phyloP scores from a whole-genome alignment of 441 rosid species.

The Erodium moschatum region DNA sequence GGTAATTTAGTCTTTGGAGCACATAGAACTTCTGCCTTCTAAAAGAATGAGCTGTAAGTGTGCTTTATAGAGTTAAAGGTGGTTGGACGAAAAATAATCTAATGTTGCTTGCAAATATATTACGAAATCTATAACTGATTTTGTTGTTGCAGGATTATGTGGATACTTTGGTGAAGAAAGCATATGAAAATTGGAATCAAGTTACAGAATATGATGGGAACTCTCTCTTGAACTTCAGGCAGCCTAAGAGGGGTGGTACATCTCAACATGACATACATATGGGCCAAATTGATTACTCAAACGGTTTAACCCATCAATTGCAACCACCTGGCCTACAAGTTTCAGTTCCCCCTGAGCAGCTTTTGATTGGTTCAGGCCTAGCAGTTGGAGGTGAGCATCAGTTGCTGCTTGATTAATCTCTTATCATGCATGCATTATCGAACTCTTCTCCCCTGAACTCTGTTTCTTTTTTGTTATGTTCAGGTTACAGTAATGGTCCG shows the following conservation, averaged over 20 bases:
- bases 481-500: slow-evolving; percentile 53
- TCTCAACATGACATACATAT: slow-evolving; percentile 43
- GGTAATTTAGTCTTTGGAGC: neutral
- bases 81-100: neutral
- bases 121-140: neutral
- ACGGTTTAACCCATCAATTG: slow-evolving; percentile 38
- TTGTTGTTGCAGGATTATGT: slow-evolving; percentile 60
- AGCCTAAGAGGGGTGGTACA: slow-evolving; percentile 39
- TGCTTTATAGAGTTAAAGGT: neutral
- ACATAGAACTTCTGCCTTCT: neutral
- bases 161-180: slow-evolving; percentile 81
- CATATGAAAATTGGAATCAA: slow-evolving; percentile 84
- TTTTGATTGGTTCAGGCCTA: slow-evolving; percentile 42
- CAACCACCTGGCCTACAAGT: slow-evolving; percentile 33
- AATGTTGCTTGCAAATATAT: neutral
- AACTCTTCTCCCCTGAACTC: neutral
- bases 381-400: slow-evolving; percentile 49
- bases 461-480: slow-evolving; percentile 8
- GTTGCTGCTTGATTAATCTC: neutral
- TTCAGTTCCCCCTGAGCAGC: slow-evolving; percentile 43
- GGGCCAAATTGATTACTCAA: slow-evolving; percentile 37
- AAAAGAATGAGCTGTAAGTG: neutral
- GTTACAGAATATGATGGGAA: slow-evolving; percentile 91
- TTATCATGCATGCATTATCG: too few species aligned
- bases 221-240: slow-evolving; percentile 57